phyloP scores from a whole-genome alignment of 306 rosid species.

The Cucumis hystrix region DNA sequence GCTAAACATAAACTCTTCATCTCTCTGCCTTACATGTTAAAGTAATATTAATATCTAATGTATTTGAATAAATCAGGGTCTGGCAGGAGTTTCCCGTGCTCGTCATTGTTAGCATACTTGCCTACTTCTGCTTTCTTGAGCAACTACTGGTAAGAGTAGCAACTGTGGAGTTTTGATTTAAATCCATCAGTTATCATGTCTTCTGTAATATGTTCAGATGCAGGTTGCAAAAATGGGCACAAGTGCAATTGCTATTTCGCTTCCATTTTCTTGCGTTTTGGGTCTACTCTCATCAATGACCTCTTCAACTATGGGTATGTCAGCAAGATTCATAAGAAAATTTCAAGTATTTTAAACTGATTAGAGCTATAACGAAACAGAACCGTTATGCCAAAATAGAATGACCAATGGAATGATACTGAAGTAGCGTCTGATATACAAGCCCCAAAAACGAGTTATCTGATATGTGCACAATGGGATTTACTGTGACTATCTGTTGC shows the following conservation, averaged over 20 bases:
- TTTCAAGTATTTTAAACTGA: not conserved
- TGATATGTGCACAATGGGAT: not conserved
- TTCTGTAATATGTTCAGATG: conserved; percentile 12
- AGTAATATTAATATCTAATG: not conserved
- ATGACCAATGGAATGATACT: not conserved
- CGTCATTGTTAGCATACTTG: conserved; percentile 89
- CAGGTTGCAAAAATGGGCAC: conserved; percentile 75
- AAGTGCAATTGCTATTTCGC: conserved; percentile 71
- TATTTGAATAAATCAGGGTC: conserved; percentile 29
- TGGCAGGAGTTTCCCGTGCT: conserved; percentile 99
- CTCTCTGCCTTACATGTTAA: not conserved
- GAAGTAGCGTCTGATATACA: not conserved
- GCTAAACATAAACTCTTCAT: not conserved
- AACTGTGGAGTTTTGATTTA: conserved; percentile 1
- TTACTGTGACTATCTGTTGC: not conserved
- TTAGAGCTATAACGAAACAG: not conserved
- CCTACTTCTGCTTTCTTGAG: conserved; percentile 93
- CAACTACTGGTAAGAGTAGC: conserved; percentile 63
- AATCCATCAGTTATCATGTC: conserved; percentile 5
- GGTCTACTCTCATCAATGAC: conserved; percentile 90
- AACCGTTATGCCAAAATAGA: not conserved
- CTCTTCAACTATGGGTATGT: conserved; percentile 90
- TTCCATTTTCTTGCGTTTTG: conserved; percentile 86
- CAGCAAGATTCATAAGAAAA: not conserved
- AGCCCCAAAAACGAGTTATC: not conserved